Evolutionary conservation across 805 yeast species (phyloP).

Genomic region (Nakazawaea wyomingensis): DNA sequence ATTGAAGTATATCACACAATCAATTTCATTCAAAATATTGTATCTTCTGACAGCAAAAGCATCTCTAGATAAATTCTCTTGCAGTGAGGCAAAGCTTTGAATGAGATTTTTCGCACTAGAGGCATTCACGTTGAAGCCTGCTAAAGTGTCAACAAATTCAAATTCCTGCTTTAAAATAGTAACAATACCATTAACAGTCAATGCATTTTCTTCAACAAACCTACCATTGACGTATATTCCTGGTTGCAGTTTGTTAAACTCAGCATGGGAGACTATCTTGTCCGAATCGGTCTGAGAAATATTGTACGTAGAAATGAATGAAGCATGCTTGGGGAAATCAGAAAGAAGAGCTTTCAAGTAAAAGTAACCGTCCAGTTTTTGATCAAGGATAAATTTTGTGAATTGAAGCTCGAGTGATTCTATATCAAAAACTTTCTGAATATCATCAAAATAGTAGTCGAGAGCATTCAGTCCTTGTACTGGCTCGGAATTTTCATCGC

Average conservation of each 20-base stretch:
- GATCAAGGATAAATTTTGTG: conserved; percentile 31
- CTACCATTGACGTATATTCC: conserved; percentile 73
- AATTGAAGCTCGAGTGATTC: conserved; percentile 34
- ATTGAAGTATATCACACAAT: conserved; percentile 63
- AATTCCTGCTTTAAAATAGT: conserved; percentile 34
- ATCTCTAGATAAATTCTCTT: conserved; percentile 7
- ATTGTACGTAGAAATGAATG: conserved; percentile 27
- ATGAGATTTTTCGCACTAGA: conserved; percentile 31
- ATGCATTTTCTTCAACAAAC: conserved; percentile 39
- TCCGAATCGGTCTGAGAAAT: not conserved
- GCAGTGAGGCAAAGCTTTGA: conserved; percentile 29
- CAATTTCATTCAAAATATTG: conserved; percentile 17
- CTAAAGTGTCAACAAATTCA: conserved; percentile 20
- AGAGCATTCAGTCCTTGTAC: conserved; percentile 14
- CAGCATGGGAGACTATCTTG: conserved; percentile 5
- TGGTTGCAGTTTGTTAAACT: conserved; percentile 23
- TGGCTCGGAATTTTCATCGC: conserved; percentile 21
- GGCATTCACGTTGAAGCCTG: conserved; percentile 29
- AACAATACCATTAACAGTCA: conserved; percentile 38
- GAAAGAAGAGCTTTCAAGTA: conserved; percentile 34
- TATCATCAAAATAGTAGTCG: conserved; percentile 22
- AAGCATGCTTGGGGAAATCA: conserved; percentile 53
- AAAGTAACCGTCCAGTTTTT: conserved; percentile 27
- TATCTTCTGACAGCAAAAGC: conserved; percentile 18
- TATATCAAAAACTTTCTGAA: conserved; percentile 28